Evolutionary conservation across 257 asterid species (phyloP), one percentile per base, ranked within the genome.

Genomic region (Handroanthus guayacan): DNA sequence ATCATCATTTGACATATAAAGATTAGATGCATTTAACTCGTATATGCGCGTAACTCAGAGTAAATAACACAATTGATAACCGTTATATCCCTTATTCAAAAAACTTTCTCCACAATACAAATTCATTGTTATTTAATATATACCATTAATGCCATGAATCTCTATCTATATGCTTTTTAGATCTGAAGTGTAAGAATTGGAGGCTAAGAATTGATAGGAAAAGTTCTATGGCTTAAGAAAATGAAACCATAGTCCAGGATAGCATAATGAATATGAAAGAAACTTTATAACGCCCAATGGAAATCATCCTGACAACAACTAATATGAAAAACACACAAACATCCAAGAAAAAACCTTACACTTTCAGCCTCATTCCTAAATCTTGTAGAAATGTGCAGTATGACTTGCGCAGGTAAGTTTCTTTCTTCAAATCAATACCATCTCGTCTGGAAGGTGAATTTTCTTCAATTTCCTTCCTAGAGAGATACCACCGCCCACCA

Each of bases 361-460:
- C 92, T 87, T 87, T 87, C 66, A 87, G 90, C 80, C 86, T 81
- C 92, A 87, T 87, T 63, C 90, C 92, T 72, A 87, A 72, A 76
- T 87, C 92, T 72, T 85, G 92, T 66, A 87, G 82, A 77, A 80
- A 85, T 47, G 90, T 84, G 82, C 92, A 87, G 67, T 87, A 87
- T 9, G 92, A 83, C 84, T 87, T 87, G 79, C 90, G 86, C 41
- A 87, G 67, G 74, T 87, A 87, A 36, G 88, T 80, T 77, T 87
- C 92, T 82, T 87, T 85, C 88, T 87, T 87, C 81, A 87, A 81
- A 85, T 87, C 92, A 56, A 87, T 82, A 62, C 92, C 90, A 69
- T 83, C 89, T 44, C 52, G 79, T 80, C 92, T 82, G 3, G 92
- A 87, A 31, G 92, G 87, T 45, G 92, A 87, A 76, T 83, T 80